A percentile compares a stretch with the other conserved stretches of the same genome.
Evolutionary conservation across 2,329 filamentous ascomycete genomes (phyloP).

Genomic region (Chalaropsis thielavioides): DNA sequence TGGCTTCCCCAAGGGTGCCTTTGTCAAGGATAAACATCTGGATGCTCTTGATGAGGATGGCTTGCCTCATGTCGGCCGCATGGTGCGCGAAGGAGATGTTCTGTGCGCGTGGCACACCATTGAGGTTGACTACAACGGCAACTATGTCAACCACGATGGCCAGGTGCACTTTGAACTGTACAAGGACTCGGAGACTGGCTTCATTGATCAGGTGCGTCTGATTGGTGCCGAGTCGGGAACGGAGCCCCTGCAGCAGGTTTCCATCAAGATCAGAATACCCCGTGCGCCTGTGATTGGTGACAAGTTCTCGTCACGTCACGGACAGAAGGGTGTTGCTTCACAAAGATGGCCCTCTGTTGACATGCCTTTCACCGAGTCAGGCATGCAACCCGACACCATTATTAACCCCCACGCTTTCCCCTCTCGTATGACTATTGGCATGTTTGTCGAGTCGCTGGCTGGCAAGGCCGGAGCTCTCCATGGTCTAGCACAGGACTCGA

Average conservation of each 20-base stretch:
- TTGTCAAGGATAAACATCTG: constrained; percentile 55
- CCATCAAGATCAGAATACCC: constrained; percentile 84
- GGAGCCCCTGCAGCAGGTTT: constrained; percentile 75
- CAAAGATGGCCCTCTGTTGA: constrained; percentile 90
- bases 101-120: constrained; percentile 86
- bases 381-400: constrained; percentile 93
- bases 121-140: constrained; percentile 60
- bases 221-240: constrained; percentile 72
- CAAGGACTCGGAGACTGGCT: constrained; percentile 79
- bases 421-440: constrained; percentile 98
- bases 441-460: constrained; percentile 95
- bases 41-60: constrained; percentile 74
- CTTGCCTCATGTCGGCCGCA: constrained; percentile 63
- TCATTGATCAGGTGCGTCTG: constrained; percentile 82
- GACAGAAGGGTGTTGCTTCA: constrained; percentile 92
- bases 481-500: constrained; percentile 88
- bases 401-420: constrained; percentile 99
- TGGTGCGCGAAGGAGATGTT: constrained; percentile 66
- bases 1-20: constrained; percentile 69
- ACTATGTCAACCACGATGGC: constrained; percentile 73
- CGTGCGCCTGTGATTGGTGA: constrained; percentile 88
- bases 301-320: constrained; percentile 97
- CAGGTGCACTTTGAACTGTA: constrained; percentile 83
- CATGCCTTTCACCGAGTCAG: constrained; percentile 93
- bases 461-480: constrained; percentile 91